A percentile compares a stretch with the other conserved stretches of the same genome.
Evolutionary conservation across 2,329 filamentous ascomycete genomes (phyloP).

Genomic region (Periconia macrospinosa): DNA sequence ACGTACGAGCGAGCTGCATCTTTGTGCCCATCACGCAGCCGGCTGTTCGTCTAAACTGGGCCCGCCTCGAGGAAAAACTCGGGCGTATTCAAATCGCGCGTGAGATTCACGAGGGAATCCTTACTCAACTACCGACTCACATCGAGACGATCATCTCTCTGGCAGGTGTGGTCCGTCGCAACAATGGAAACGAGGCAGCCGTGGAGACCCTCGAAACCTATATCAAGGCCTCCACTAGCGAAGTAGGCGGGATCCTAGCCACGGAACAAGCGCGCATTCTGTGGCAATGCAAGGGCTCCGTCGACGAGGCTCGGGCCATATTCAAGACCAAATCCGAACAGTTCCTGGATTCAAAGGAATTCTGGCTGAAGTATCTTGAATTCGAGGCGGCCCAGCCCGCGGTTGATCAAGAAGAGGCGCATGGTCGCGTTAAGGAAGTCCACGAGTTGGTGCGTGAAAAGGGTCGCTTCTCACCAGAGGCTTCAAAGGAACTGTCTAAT

Average conservation of each 20-base stretch:
- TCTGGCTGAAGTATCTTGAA: slow-evolving; percentile 86
- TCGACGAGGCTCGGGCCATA: slow-evolving; percentile 78
- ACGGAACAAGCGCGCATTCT: slow-evolving; percentile 85
- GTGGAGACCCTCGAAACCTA: slow-evolving; percentile 81
- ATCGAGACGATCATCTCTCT: slow-evolving; percentile 86
- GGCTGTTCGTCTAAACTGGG: slow-evolving; percentile 83
- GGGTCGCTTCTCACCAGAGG: slow-evolving; percentile 67
- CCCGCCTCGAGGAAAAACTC: slow-evolving; percentile 88
- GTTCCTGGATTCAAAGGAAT: slow-evolving; percentile 81
- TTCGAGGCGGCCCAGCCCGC: slow-evolving; percentile 88
- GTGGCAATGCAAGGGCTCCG: slow-evolving; percentile 83
- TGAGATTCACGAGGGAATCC: slow-evolving; percentile 81
- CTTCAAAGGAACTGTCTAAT: slow-evolving; percentile 75
- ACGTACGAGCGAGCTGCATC: slow-evolving; percentile 79
- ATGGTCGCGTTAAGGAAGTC: slow-evolving; percentile 77
- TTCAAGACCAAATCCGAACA: slow-evolving; percentile 81
- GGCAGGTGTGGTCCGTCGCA: slow-evolving; percentile 83
- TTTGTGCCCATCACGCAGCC: slow-evolving; percentile 87
- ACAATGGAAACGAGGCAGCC: slow-evolving; percentile 80
- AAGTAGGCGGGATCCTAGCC: slow-evolving; percentile 83
- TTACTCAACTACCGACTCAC: slow-evolving; percentile 75
- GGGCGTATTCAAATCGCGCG: slow-evolving; percentile 76
- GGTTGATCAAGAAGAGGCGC: slow-evolving; percentile 63
- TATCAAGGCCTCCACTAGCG: slow-evolving; percentile 72
- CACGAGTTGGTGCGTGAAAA: slow-evolving; percentile 74